Percentiles rank a stretch among this genome's conserved stretches.
phyloP scores from a whole-genome alignment of 257 asterid genomes.

The Rauvolfia tetraphylla region DNA sequence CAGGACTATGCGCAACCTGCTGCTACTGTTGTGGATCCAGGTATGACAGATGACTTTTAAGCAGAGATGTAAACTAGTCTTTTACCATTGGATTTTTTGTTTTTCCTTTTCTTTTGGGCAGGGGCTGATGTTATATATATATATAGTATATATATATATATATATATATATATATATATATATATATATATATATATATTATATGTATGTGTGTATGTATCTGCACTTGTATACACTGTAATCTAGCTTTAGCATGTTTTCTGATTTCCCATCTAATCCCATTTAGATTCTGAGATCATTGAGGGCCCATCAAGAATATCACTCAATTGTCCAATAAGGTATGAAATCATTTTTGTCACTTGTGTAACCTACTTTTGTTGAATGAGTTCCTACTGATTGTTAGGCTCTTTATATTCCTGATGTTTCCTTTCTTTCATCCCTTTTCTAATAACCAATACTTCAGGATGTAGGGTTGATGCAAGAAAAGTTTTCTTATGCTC shows the following conservation, averaged over 20 bases:
- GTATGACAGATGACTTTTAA: conserved; percentile 28
- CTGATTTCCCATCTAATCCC: neutral
- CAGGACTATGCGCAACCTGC: conserved; percentile 64
- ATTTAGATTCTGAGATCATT: conserved; percentile 75
- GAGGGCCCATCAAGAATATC: conserved; percentile 89
- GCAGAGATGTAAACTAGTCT: neutral
- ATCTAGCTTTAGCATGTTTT: neutral
- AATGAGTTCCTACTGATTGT: neutral
- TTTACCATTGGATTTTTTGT: neutral
- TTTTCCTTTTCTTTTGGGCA: neutral
- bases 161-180: no score
- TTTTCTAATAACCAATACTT: neutral
- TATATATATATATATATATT: no score
- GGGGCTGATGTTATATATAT: no score
- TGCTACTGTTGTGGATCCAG: conserved; percentile 66
- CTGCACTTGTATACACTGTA: neutral
- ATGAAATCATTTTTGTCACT: conserved; percentile 23
- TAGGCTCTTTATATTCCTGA: neutral
- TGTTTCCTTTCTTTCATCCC: no score
- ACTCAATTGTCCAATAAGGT: conserved; percentile 94
- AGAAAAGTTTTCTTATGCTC: neutral
- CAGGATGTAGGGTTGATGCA: neutral
- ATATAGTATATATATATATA: no score
- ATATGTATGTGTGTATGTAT: no score
- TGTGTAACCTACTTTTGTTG: neutral